Conservation (phyloP, 345 rosid species). For the Corymbia maculata region DNA sequence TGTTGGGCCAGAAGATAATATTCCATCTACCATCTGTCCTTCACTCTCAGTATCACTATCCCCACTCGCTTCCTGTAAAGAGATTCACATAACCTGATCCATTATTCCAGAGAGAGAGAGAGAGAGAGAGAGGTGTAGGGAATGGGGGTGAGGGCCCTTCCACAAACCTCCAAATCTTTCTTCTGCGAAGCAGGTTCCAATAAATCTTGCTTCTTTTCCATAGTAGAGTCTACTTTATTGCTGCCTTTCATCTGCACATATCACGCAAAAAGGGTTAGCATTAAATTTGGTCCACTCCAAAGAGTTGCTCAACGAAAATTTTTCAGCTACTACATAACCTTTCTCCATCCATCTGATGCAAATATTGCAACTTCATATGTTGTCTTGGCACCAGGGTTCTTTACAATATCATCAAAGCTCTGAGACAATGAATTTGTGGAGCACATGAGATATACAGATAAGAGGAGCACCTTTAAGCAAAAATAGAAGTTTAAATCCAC, state of each 20-base stretch:
- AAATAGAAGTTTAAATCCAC: slow-evolving; percentile 14
- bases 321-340: slow-evolving; percentile 24
- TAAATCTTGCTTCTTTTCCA: slow-evolving; percentile 17
- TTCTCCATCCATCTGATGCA: slow-evolving; percentile 65
- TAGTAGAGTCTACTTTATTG: slow-evolving; percentile 15
- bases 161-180: slow-evolving; percentile 32
- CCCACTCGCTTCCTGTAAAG: slow-evolving; percentile 27
- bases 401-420: slow-evolving; percentile 36
- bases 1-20: slow-evolving; percentile 40
- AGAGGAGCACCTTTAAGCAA: background rate
- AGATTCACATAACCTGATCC: background rate
- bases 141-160: background rate
- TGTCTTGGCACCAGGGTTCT: slow-evolving; percentile 52
- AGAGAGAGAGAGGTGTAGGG: background rate
- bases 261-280: background rate
- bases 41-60: slow-evolving; percentile 52
- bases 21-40: slow-evolving; percentile 72
- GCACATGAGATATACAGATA: background rate
- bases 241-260: slow-evolving; percentile 1
- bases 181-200: slow-evolving; percentile 7
- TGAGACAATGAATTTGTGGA: slow-evolving; percentile 3
- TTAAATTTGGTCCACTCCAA: background rate
- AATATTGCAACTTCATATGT: slow-evolving; percentile 74
- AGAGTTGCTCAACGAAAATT: background rate
- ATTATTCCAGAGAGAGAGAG: background rate